phyloP scores from a whole-genome alignment of 2,329 filamentous ascomycete species.

The Tothia fuscella region DNA sequence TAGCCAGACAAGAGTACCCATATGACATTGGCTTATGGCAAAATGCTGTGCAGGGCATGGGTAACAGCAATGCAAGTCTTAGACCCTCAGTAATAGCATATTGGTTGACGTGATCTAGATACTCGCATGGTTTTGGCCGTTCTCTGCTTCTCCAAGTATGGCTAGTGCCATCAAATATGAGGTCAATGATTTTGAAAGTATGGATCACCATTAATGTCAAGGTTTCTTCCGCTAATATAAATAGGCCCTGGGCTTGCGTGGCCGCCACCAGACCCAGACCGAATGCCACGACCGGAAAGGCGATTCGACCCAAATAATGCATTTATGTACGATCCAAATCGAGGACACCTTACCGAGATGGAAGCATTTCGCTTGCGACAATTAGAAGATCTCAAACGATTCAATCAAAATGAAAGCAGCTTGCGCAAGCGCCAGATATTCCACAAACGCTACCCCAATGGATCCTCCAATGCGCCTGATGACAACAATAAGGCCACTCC shows the following conservation, averaged over 20 bases:
- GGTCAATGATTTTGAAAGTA: constrained; percentile 66
- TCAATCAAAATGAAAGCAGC: constrained; percentile 17
- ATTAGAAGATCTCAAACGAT: constrained; percentile 36
- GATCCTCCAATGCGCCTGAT: constrained; percentile 15
- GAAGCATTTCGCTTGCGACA: constrained; percentile 44
- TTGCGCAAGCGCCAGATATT: constrained; percentile 27
- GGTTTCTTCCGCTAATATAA: constrained; percentile 23
- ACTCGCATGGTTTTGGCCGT: constrained; percentile 57
- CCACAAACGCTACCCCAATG: constrained; percentile 25
- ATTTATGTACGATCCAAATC: constrained; percentile 27
- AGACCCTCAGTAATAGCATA: background rate
- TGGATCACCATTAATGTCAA: background rate
- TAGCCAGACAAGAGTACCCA: constrained; percentile 62
- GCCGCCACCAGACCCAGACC: constrained; percentile 41
- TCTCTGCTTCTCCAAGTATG: constrained; percentile 40
- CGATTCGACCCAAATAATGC: constrained; percentile 19
- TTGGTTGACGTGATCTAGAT: constrained; percentile 18
- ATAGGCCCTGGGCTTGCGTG: constrained; percentile 24
- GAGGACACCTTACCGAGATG: constrained; percentile 30
- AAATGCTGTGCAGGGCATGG: constrained; percentile 69
- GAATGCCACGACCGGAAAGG: constrained; percentile 19
- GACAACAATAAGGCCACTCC: constrained; percentile 19
- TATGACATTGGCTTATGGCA: constrained; percentile 67
- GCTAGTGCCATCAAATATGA: constrained; percentile 49
- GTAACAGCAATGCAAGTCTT: constrained; percentile 42